Evolutionary conservation across 2,329 filamentous ascomycete genomes (phyloP).

Genomic region (Emydomyces testavorans): DNA sequence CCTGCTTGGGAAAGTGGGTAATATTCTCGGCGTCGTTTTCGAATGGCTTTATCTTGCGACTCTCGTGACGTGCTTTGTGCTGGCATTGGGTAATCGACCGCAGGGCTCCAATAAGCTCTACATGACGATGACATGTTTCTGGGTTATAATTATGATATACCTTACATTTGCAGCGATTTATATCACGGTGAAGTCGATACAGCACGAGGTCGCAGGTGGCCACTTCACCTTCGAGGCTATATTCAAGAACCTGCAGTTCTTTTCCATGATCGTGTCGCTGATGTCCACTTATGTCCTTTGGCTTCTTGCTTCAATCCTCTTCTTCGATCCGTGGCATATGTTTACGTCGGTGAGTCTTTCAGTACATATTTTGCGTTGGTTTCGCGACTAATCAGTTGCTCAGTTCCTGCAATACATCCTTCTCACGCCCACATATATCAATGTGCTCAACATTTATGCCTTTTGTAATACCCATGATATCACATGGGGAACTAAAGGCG

Average conservation of each 20-base stretch:
- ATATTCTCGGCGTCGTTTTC: conserved; percentile 76
- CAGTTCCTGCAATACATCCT: conserved; percentile 85
- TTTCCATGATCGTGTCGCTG: conserved; percentile 84
- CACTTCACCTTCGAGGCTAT: conserved; percentile 60
- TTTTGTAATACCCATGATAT: conserved; percentile 98
- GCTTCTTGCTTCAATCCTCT: conserved; percentile 80
- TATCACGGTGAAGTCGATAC: conserved; percentile 79
- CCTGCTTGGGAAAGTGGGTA: conserved; percentile 65
- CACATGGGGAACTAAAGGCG: conserved; percentile 95
- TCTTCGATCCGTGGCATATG: conserved; percentile 99
- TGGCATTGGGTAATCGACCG: conserved; percentile 87
- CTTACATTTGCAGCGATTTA: conserved; percentile 90
- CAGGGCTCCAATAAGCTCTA: conserved; percentile 90
- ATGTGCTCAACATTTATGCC: conserved; percentile 96
- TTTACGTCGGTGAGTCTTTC: conserved; percentile 52
- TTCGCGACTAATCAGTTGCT: conserved; percentile 3
- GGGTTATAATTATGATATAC: conserved; percentile 90
- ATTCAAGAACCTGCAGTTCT: conserved; percentile 80
- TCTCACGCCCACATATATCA: conserved; percentile 91
- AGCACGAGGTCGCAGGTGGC: conserved; percentile 51
- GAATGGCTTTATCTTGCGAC: conserved; percentile 93
- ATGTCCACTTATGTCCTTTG: conserved; percentile 88
- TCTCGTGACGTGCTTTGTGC: conserved; percentile 85
- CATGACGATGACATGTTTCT: conserved; percentile 96
- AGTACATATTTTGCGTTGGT: background rate